phyloP scores from a whole-genome alignment of 2,329 filamentous ascomycete species.

The Sordariomycetes sp. region DNA sequence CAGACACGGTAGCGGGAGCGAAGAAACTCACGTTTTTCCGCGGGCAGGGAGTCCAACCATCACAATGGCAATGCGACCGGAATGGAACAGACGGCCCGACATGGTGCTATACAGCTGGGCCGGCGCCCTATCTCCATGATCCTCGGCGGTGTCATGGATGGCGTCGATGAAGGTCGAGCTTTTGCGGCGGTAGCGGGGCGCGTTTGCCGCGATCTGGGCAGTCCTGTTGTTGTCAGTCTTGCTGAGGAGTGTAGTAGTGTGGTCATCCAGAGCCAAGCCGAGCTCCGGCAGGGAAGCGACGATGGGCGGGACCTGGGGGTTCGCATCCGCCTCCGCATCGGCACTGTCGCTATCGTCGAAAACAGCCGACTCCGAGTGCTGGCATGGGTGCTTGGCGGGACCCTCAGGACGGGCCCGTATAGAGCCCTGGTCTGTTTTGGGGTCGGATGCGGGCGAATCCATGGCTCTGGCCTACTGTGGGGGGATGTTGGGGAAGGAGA shows the following conservation, averaged over 20 bases:
- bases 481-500: neutral
- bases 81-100: conserved; percentile 93
- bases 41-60: conserved; percentile 91
- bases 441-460: neutral
- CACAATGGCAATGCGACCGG: conserved; percentile 90
- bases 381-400: neutral
- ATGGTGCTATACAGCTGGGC: conserved; percentile 98
- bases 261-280: conserved; percentile 1
- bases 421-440: neutral
- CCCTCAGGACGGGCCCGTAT: neutral
- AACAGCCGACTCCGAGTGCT: neutral
- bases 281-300: conserved; percentile 1
- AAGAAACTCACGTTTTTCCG: conserved; percentile 67
- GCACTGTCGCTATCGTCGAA: conserved; percentile 1
- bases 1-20: neutral
- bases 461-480: conserved; percentile 1
- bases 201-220: conserved; percentile 82
- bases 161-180: conserved; percentile 96
- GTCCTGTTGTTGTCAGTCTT: conserved; percentile 41
- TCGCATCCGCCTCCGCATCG: neutral
- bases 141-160: conserved; percentile 84
- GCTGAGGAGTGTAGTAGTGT: neutral
- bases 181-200: conserved; percentile 77
- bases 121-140: conserved; percentile 62
- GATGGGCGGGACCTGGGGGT: neutral